Evolutionary conservation across 768 basidiomycete genomes (phyloP).

Genomic region (Fomitopsis pulvina): DNA sequence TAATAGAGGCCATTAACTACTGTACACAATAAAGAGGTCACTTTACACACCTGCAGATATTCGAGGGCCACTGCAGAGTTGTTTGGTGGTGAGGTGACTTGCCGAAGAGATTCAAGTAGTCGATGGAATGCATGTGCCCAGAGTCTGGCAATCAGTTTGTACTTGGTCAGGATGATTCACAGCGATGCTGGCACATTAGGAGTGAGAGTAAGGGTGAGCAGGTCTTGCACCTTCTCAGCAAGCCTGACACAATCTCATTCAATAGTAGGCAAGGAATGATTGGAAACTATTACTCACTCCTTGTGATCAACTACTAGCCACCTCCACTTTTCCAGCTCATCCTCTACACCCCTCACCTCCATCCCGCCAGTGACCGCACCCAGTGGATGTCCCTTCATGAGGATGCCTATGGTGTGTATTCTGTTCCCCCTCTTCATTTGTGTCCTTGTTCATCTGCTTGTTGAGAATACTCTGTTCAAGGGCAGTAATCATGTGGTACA

Average conservation of each 20-base stretch:
- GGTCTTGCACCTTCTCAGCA: constrained; percentile 84
- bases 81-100: constrained; percentile 52
- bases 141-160: constrained; percentile 90
- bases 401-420: constrained; percentile 35
- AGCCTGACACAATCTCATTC: constrained; percentile 48
- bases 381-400: constrained; percentile 25
- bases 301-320: constrained; percentile 77
- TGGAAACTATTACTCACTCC: constrained; percentile 42
- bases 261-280: background rate
- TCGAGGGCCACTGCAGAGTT: constrained; percentile 70
- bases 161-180: constrained; percentile 85
- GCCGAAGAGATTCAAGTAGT: constrained; percentile 84
- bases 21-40: background rate
- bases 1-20: constrained; percentile 1
- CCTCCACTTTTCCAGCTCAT: constrained; percentile 72
- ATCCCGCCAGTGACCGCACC: constrained; percentile 6
- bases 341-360: constrained; percentile 37
- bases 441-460: constrained; percentile 36
- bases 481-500: constrained; percentile 77
- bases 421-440: constrained; percentile 19
- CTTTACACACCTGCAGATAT: constrained; percentile 58
- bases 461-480: constrained; percentile 65
- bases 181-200: constrained; percentile 85
- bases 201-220: constrained; percentile 79
- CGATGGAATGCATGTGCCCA: constrained; percentile 92